phyloP scores from a whole-genome alignment of 2,329 filamentous ascomycete species.

The Decorospora gaudefroyi region DNA sequence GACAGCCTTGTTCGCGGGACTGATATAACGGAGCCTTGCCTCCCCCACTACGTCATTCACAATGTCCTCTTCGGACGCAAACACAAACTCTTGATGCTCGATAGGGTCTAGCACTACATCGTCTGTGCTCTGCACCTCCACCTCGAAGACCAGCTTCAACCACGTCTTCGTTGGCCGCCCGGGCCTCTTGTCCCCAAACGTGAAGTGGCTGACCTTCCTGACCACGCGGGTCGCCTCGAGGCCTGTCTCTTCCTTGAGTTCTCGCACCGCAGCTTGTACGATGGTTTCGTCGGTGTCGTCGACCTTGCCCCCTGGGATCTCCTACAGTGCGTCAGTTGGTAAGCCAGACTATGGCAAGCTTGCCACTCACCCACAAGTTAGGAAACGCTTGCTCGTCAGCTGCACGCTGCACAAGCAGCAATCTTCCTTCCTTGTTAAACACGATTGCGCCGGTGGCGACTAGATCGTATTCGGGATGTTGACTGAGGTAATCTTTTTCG shows the following conservation, averaged over 20 bases:
- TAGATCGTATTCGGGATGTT: slow-evolving; percentile 34
- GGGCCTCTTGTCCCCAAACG: slow-evolving; percentile 25
- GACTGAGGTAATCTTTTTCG: slow-evolving; percentile 33
- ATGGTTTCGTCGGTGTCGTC: slow-evolving; percentile 55
- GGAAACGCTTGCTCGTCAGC: slow-evolving; percentile 44
- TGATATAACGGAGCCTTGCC: slow-evolving; percentile 39
- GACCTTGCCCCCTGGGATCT: slow-evolving; percentile 57
- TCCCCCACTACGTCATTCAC: slow-evolving; percentile 33
- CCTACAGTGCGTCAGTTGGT: slow-evolving; percentile 42
- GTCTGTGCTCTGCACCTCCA: slow-evolving; percentile 38
- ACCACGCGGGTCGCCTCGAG: slow-evolving; percentile 52
- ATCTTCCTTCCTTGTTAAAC: slow-evolving; percentile 38
- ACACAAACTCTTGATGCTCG: slow-evolving; percentile 51
- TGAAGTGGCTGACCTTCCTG: slow-evolving; percentile 49
- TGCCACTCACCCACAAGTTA: slow-evolving; percentile 37
- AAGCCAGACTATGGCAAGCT: background rate
- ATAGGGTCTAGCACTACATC: slow-evolving; percentile 44
- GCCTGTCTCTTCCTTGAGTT: slow-evolving; percentile 59
- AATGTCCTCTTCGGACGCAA: slow-evolving; percentile 50
- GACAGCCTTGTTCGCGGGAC: slow-evolving; percentile 36
- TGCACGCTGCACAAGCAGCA: slow-evolving; percentile 46
- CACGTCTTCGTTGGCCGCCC: slow-evolving; percentile 29
- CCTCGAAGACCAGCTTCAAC: slow-evolving; percentile 46
- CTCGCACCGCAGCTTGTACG: slow-evolving; percentile 55
- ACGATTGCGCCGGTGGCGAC: slow-evolving; percentile 40